Conservation (phyloP, 2,329 filamentous ascomycete species). For the Pyrenochaeta sp. region DNA sequence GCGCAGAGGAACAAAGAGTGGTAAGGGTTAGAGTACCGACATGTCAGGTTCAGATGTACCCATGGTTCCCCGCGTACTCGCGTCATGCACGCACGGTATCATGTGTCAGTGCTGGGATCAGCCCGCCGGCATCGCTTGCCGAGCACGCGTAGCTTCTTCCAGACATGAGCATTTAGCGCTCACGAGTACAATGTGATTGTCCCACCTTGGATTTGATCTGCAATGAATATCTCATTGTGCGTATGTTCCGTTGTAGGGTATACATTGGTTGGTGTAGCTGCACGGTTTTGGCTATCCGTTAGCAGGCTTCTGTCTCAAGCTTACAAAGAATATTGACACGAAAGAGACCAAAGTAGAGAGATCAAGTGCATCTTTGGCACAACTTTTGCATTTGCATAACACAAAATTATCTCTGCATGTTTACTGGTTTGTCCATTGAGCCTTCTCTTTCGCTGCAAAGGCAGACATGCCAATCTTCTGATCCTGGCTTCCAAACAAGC, state of each 20-base stretch:
- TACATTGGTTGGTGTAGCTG: too few relatives aligned
- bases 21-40: background rate
- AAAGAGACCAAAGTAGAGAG: background rate
- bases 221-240: too few relatives aligned
- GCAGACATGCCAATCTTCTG: constrained; percentile 97
- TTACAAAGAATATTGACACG: background rate
- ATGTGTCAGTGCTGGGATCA: constrained; percentile 23
- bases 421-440: constrained; percentile 81
- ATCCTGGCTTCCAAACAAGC: constrained; percentile 90
- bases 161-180: too few relatives aligned
- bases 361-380: background rate
- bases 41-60: constrained; percentile 13
- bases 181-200: too few relatives aligned
- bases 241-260: too few relatives aligned
- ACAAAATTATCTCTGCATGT: constrained; percentile 51
- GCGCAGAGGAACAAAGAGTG: background rate
- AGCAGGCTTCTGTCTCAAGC: too few relatives aligned
- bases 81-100: constrained; percentile 17
- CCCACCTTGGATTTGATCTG: too few relatives aligned
- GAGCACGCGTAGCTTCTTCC: constrained; percentile 13
- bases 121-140: constrained; percentile 4
- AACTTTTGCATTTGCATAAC: background rate
- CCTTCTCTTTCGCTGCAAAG: constrained; percentile 93
- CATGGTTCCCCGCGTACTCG: constrained; percentile 12
- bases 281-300: too few relatives aligned